Percentiles rank a stretch among this genome's conserved stretches.
These are phyloP conservation scores for Penicillium psychrofluorescens DNA, from an alignment of 495 filamentous ascomycete species.

Conservation along the genomic window DNA sequence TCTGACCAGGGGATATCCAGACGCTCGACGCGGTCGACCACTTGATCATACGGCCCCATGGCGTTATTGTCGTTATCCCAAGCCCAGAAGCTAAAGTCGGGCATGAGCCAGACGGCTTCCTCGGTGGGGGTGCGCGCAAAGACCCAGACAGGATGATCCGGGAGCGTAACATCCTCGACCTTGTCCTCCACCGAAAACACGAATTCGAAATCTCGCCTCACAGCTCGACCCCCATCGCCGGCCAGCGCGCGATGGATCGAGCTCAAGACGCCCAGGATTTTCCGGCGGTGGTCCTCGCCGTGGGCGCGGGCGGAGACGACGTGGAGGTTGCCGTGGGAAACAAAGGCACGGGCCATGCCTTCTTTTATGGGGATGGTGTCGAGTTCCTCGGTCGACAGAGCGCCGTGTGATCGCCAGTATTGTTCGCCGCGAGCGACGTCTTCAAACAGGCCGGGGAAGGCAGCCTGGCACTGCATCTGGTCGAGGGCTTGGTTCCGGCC, in stretches of 20 bases:
- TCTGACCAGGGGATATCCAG: constrained; percentile 39
- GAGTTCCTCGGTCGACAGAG: constrained; percentile 23
- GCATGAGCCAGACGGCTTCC: constrained; percentile 58
- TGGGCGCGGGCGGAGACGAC: constrained; percentile 27
- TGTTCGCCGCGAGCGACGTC: constrained; percentile 31
- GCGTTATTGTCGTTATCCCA: constrained; percentile 56
- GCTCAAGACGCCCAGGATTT: constrained; percentile 36
- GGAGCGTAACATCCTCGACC: constrained; percentile 29
- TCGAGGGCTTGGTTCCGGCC: constrained; percentile 28
- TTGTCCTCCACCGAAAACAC: constrained; percentile 47
- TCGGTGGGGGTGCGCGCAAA: constrained; percentile 35
- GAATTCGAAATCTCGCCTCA: constrained; percentile 59
- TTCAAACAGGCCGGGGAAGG: constrained; percentile 42
- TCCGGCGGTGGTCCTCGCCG: constrained; percentile 35
- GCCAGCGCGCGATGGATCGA: constrained; percentile 41
- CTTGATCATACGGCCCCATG: constrained; percentile 51
- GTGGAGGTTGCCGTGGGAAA: constrained; percentile 27
- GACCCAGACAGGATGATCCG: constrained; percentile 47
- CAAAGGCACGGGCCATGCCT: constrained; percentile 31
- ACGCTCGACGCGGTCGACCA: constrained; percentile 40
- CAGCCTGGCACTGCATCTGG: constrained; percentile 28
- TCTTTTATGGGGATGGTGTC: constrained; percentile 18
- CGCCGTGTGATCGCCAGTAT: constrained; percentile 23
- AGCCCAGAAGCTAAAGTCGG: constrained; percentile 72
- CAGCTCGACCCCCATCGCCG: constrained; percentile 30